Evolutionary conservation across 78 protist genomes (phyloP), one percentile per base, ranked within the genome.

Genomic region (Chrysochromulina tobinii): DNA sequence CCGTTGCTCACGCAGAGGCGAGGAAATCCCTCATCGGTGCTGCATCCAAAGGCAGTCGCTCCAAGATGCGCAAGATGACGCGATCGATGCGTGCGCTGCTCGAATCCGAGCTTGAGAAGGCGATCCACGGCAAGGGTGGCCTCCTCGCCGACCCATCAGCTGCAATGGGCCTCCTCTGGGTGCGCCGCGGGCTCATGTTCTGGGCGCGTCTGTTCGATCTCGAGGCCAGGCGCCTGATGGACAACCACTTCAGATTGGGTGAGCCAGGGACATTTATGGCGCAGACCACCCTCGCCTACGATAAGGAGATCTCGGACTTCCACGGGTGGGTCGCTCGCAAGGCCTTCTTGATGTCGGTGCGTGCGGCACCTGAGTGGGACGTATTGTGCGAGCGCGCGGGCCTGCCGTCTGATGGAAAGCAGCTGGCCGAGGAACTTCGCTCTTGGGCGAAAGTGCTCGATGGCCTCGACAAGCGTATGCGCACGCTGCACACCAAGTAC

Each of bases 51-150:
- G 38, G 38, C 38, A 38, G 38, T 38, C 38, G 38, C 38, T 38
- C 81, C 48, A 72, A 72, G 53, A 72, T 72, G 81, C 17, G 5
- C 57, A 72, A 72, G 81, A 38, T 72, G 14, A 15, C 20, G 53
- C 53, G 81, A 23, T 72, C 81, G 81, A 72, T 72, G 81, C 81
- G 53, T 14, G 81, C 6, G 81, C 81, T 72, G 57, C 81, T 72
- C 81, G 81, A 72, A 14, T 3, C 81, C n/a, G 81, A 72, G 81
- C 2, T 6, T 53, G 81, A 38, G 48, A 38, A 18, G 53, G 81
- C 5, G 53, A 72, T 72, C 53, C 81, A 72, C 81, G 14, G 5
- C 53, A 9, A 38, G n/a, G 81, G 81, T 6, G 81, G 53, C 57
- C 12, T 72, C 21, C 48, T 72, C 15, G 11, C 15, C 53, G 81